Evolutionary conservation across 2,329 filamentous ascomycete species (phyloP).

Genomic region (Cytospora chrysosperma): DNA sequence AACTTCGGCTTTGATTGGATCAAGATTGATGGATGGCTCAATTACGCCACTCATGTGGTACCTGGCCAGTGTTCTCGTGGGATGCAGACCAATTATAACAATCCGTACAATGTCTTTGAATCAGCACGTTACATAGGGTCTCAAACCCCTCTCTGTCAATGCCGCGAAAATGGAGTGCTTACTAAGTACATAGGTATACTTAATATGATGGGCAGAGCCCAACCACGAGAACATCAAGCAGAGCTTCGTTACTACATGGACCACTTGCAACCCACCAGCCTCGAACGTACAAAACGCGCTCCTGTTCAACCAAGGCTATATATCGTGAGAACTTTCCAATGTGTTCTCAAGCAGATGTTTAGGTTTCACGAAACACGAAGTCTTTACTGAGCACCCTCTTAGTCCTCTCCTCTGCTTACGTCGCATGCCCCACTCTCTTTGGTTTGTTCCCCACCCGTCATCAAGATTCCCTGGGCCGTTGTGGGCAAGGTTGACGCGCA

Average conservation of each 20-base stretch:
- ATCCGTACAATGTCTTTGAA: background rate
- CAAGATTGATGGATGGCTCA: no score
- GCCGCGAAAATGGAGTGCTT: background rate
- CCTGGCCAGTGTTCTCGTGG: no score
- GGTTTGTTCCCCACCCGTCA: slow-evolving; percentile 1
- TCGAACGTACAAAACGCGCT: no score
- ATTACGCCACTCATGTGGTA: no score
- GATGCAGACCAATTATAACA: no score
- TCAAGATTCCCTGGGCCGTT: slow-evolving; percentile 15
- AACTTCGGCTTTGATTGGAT: no score
- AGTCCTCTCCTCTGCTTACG: background rate
- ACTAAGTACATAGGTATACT: background rate
- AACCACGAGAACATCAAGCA: background rate
- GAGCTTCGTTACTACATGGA: no score
- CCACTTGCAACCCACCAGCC: no score
- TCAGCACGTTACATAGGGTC: background rate
- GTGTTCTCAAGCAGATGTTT: background rate
- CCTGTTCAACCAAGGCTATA: no score
- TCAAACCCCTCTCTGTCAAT: background rate
- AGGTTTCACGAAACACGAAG: background rate
- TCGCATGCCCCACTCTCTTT: background rate
- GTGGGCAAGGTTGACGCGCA: slow-evolving; percentile 24
- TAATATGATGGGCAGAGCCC: background rate
- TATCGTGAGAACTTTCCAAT: background rate
- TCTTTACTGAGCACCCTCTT: background rate